These are phyloP conservation scores for Begonia peltatifolia DNA, from an alignment of 306 rosid genomes.

Conservation along the genomic window DNA sequence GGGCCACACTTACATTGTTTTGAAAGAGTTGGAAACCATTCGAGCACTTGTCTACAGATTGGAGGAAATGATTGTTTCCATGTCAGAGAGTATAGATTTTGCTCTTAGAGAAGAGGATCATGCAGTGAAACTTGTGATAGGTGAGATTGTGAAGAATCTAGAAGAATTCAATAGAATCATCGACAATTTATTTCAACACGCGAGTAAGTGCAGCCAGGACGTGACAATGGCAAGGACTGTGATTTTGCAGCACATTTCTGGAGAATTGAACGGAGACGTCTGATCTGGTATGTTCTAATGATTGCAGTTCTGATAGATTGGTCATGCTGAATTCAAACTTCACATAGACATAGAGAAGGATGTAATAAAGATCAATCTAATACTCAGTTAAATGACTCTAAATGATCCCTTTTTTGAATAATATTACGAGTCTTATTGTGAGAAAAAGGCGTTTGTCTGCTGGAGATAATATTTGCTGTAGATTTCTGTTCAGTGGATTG, in stretches of 20 bases:
- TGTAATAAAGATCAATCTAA: no score
- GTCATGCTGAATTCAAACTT: no score
- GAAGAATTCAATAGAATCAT: conserved; percentile 36
- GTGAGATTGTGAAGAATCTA: conserved; percentile 71
- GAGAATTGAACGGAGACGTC: conserved; percentile 8
- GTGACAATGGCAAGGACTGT: conserved; percentile 60
- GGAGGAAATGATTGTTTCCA: conserved; percentile 32
- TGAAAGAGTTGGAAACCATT: conserved; percentile 47
- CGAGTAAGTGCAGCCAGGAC: conserved; percentile 44
- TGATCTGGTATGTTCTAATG: no score
- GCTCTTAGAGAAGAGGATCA: conserved; percentile 57
- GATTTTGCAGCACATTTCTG: conserved; percentile 42
- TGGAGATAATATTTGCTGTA: no score
- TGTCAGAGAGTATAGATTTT: conserved; percentile 39
- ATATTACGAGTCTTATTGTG: no score
- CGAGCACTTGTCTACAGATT: conserved; percentile 29
- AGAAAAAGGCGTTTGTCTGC: no score
- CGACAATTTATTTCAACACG: conserved; percentile 45
- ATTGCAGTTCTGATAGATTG: no score
- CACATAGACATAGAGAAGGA: no score
- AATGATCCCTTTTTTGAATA: no score
- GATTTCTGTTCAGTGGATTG: no score
- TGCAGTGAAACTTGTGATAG: conserved; percentile 48
- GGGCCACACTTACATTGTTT: conserved; percentile 26
- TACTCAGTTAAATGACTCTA: no score